phyloP scores from a whole-genome alignment of 2,329 filamentous ascomycete species.

The Phialophora chinensis region DNA sequence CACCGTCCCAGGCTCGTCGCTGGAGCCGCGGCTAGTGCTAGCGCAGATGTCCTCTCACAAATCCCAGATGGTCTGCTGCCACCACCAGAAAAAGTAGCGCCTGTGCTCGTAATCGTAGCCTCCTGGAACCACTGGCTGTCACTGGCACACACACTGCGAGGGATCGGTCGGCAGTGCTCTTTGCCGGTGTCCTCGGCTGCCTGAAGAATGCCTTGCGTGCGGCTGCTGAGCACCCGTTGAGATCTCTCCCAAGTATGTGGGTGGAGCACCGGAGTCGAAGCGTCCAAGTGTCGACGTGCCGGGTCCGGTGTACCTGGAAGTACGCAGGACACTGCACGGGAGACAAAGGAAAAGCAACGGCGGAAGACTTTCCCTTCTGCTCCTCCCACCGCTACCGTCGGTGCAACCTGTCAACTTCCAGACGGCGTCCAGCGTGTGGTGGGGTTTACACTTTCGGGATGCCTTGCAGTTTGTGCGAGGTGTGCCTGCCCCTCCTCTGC shows the following conservation, averaged over 20 bases:
- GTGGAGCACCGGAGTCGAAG: neutral
- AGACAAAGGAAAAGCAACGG: constrained; percentile 2
- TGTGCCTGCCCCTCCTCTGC: constrained; percentile 13
- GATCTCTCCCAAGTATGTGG: neutral
- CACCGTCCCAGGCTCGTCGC: too few species aligned
- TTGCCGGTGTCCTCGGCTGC: constrained; percentile 16
- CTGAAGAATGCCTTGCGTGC: constrained; percentile 13
- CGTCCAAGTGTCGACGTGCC: neutral
- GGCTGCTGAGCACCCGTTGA: constrained; percentile 4
- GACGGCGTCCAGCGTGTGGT: constrained; percentile 17
- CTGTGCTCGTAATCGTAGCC: constrained; percentile 15
- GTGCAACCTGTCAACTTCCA: constrained; percentile 26
- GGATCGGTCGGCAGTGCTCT: constrained; percentile 9
- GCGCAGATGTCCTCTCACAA: constrained; percentile 13
- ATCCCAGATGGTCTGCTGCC: constrained; percentile 13
- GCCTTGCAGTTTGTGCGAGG: constrained; percentile 14
- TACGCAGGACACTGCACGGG: neutral
- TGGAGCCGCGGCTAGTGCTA: constrained; percentile 23
- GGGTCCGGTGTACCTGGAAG: neutral
- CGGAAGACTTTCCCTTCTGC: constrained; percentile 15
- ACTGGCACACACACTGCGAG: neutral
- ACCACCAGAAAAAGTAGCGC: neutral
- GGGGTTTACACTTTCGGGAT: constrained; percentile 19
- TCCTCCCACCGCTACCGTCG: constrained; percentile 4
- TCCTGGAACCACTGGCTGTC: neutral